These are phyloP conservation scores for Volvox africanus DNA, from an alignment of 139 green algal species.

Conservation along the genomic window DNA sequence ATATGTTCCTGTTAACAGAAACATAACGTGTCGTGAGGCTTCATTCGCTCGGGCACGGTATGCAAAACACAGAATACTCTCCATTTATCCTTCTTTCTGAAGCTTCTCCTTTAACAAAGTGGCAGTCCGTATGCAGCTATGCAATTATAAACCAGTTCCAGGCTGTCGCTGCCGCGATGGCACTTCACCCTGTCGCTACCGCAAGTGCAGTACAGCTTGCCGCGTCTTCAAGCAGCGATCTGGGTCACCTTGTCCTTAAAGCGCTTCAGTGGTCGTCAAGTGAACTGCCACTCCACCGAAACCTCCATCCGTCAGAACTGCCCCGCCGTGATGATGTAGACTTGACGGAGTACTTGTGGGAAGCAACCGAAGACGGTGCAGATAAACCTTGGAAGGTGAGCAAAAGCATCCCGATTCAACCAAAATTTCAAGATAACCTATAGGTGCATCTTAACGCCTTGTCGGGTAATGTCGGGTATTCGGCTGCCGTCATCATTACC, in stretches of 20 bases:
- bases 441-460: too few relatives aligned
- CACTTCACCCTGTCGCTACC: not conserved
- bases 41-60: too few relatives aligned
- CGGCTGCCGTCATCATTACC: too few relatives aligned
- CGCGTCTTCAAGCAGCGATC: not conserved
- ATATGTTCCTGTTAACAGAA: too few relatives aligned
- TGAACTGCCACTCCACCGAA: not conserved
- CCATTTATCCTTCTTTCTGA: not conserved
- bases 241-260: not conserved
- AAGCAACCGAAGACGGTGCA: not conserved
- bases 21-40: too few relatives aligned
- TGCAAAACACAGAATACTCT: too few relatives aligned
- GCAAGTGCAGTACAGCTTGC: constrained; percentile 4
- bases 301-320: not conserved
- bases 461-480: too few relatives aligned
- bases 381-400: too few relatives aligned
- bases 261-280: not conserved
- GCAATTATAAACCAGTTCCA: not conserved
- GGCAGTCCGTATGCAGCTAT: constrained; percentile 7
- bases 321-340: not conserved
- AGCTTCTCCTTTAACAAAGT: not conserved
- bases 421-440: too few relatives aligned
- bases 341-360: constrained; percentile 5
- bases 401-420: too few relatives aligned
- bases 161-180: not conserved